These are phyloP conservation scores for Pseudonitzschia multistriata DNA, from an alignment of 108 stramenopile genomes.

Conservation along the genomic window DNA sequence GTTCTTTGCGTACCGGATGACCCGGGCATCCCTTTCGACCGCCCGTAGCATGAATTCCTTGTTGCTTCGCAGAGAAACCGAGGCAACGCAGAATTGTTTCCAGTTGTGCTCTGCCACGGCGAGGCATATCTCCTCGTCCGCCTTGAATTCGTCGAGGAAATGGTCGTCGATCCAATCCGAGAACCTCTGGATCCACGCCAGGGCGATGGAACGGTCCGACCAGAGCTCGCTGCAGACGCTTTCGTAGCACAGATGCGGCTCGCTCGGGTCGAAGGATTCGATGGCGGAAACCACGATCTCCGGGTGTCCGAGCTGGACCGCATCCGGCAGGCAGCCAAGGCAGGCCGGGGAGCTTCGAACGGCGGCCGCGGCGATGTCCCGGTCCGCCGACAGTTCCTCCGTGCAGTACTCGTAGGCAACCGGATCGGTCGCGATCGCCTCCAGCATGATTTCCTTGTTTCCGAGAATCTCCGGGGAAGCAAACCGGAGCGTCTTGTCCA, in stretches of 20 bases:
- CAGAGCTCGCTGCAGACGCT: constrained; percentile 22
- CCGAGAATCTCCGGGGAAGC: constrained; percentile 15
- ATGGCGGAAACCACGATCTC: constrained; percentile 22
- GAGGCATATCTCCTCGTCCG: constrained; percentile 28
- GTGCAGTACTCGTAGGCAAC: constrained; percentile 31
- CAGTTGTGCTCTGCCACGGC: constrained; percentile 24
- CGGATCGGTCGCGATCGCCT: constrained; percentile 21
- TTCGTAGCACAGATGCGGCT: constrained; percentile 17
- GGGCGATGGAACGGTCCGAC: constrained; percentile 20
- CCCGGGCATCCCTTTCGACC: constrained; percentile 23
- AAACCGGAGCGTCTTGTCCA: constrained; percentile 15
- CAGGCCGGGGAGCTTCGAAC: constrained; percentile 6
- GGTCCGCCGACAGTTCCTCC: constrained; percentile 24
- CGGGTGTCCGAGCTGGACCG: constrained; percentile 23
- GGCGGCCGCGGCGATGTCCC: constrained; percentile 41
- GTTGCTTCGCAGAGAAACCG: constrained; percentile 23
- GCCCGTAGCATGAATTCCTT: constrained; percentile 34
- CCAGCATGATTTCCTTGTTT: constrained; percentile 43
- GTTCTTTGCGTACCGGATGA: constrained; percentile 15
- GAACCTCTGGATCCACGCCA: constrained; percentile 23
- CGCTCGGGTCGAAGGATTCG: background rate
- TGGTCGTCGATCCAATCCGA: constrained; percentile 27
- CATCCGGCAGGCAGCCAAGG: constrained; percentile 2
- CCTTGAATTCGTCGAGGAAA: constrained; percentile 22
- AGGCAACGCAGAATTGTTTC: constrained; percentile 27